Percentiles rank a stretch among this genome's conserved stretches.
Evolutionary conservation across 2,329 filamentous ascomycete species (phyloP).

Genomic region (Aspergillus puulaauensis): DNA sequence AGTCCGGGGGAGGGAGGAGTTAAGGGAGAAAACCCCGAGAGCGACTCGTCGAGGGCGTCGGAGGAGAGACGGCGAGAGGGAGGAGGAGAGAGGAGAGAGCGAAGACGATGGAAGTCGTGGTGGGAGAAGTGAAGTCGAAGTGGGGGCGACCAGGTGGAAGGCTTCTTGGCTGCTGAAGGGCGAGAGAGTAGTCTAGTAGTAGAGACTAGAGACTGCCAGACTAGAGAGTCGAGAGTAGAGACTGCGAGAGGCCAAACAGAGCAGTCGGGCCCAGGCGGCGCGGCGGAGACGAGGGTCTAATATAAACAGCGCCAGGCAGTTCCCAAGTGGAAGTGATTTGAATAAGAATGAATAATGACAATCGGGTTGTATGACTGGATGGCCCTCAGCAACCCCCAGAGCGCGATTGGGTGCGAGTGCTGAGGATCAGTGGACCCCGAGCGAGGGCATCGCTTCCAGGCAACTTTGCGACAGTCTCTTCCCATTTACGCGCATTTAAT

Average conservation of each 20-base stretch:
- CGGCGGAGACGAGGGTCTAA: background rate
- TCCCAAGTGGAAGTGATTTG: background rate
- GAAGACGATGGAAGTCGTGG: background rate
- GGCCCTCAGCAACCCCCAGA: background rate
- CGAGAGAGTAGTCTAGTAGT: no score
- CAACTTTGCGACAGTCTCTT: constrained; percentile 10
- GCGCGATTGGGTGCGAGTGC: background rate
- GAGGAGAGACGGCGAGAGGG: background rate
- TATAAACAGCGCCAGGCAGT: background rate
- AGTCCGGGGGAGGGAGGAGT: background rate
- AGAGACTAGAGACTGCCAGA: no score
- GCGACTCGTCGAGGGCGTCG: background rate
- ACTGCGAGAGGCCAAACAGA: background rate
- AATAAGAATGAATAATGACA: constrained; percentile 14
- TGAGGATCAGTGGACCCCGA: constrained; percentile 15
- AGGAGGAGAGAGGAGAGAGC: background rate
- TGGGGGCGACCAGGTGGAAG: constrained; percentile 6
- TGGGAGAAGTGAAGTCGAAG: constrained; percentile 10
- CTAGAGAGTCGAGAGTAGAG: background rate
- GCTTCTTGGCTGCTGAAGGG: constrained; percentile 5
- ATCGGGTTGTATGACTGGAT: constrained; percentile 11
- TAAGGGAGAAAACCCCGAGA: background rate
- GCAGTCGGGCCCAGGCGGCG: background rate
- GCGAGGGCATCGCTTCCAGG: constrained; percentile 16
- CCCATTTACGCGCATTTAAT: no score